These are phyloP conservation scores for Talaromyces piceae DNA, from an alignment of 2,329 filamentous ascomycete genomes.

Conservation along the genomic window DNA sequence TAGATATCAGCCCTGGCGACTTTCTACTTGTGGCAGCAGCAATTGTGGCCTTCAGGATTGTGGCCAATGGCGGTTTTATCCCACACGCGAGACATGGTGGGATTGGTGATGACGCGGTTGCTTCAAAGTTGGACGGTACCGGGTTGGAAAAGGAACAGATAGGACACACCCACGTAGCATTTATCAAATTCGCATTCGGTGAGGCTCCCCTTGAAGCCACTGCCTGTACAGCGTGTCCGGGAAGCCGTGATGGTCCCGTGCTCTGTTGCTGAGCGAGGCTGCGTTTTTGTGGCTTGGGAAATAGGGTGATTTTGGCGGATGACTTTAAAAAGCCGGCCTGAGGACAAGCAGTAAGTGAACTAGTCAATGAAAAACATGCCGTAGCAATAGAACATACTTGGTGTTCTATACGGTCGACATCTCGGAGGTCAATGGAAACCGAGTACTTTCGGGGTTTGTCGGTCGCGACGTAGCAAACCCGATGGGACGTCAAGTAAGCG, in stretches of 20 bases:
- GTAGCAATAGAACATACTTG: conserved; percentile 52
- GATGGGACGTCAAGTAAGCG: conserved; percentile 92
- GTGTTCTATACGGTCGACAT: conserved; percentile 84
- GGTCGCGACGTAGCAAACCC: conserved; percentile 90
- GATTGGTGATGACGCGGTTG: conserved; percentile 69
- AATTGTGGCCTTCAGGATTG: conserved; percentile 81
- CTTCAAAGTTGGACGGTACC: conserved; percentile 89
- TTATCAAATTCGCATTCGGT: conserved; percentile 29
- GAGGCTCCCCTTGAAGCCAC: conserved; percentile 28
- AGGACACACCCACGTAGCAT: conserved; percentile 87
- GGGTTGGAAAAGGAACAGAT: conserved; percentile 95
- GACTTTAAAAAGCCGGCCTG: conserved; percentile 90
- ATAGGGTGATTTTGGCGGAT: conserved; percentile 83
- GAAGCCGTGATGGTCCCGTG: conserved; percentile 38
- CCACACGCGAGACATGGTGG: conserved; percentile 88
- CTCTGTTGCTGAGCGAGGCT: conserved; percentile 47
- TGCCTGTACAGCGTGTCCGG: conserved; percentile 22
- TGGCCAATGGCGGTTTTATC: conserved; percentile 78
- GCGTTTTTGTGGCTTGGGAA: conserved; percentile 70
- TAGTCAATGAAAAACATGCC: neutral
- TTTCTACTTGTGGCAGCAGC: conserved; percentile 54
- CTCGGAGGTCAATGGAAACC: conserved; percentile 76
- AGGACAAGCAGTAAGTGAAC: conserved; percentile 19
- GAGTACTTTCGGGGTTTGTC: conserved; percentile 78
- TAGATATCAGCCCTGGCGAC: neutral